These are phyloP conservation scores for Luffa aegyptiaca DNA, from an alignment of 306 rosid species.

Conservation along the genomic window DNA sequence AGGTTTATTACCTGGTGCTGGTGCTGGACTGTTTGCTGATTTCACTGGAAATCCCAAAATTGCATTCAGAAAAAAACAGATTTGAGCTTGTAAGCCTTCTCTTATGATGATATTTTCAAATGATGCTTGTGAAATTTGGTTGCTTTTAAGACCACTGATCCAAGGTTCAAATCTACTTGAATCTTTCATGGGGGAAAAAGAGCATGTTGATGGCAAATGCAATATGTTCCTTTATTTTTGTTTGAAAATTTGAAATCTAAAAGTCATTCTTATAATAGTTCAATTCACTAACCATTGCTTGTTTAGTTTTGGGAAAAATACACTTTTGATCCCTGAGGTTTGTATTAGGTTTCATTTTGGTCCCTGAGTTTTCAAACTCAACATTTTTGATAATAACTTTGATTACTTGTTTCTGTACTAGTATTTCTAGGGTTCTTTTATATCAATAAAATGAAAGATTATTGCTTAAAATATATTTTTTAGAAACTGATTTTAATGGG, in stretches of 20 bases:
- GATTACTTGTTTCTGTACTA: background rate
- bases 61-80: background rate
- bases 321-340: too few relatives aligned
- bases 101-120: background rate
- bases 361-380: too few relatives aligned
- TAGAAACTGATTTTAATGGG: background rate
- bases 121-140: background rate
- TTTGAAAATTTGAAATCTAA: too few relatives aligned
- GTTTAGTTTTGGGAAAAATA: too few relatives aligned
- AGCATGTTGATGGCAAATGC: background rate
- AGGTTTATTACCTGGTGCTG: conserved; percentile 9
- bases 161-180: background rate
- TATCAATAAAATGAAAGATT: background rate
- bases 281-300: too few relatives aligned
- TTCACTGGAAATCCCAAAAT: conserved; percentile 11
- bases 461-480: background rate
- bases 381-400: background rate
- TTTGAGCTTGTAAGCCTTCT: background rate
- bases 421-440: background rate
- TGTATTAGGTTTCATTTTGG: too few relatives aligned
- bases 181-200: background rate
- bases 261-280: too few relatives aligned
- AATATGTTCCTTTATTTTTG: too few relatives aligned
- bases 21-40: background rate
- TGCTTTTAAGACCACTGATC: background rate